phyloP scores from a whole-genome alignment of 768 basidiomycete species.

The Boletus speciosus region DNA sequence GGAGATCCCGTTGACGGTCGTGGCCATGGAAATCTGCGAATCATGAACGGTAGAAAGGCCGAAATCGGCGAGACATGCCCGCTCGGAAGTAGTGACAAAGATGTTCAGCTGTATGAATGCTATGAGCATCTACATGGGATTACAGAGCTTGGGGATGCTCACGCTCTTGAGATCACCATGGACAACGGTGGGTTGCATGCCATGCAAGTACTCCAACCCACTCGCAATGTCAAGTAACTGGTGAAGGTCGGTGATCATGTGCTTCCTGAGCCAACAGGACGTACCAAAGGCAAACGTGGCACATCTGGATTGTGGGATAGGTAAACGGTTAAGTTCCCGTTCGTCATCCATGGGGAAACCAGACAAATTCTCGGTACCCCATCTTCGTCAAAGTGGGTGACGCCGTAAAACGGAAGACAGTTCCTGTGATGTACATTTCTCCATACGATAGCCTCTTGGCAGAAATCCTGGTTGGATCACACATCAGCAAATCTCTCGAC shows the following conservation, averaged over 20 bases:
- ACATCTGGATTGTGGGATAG: constrained; percentile 24
- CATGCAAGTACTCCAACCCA: constrained; percentile 39
- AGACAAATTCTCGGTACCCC: constrained; percentile 16
- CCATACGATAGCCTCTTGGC: constrained; percentile 31
- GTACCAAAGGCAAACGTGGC: constrained; percentile 34
- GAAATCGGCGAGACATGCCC: constrained; percentile 34
- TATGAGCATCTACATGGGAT: neutral
- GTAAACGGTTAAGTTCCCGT: constrained; percentile 32
- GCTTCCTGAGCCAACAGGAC: neutral
- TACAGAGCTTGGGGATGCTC: constrained; percentile 5
- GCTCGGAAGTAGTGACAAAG: constrained; percentile 22
- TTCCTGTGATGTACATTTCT: constrained; percentile 28
- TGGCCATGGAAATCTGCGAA: constrained; percentile 10
- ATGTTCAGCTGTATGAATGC: constrained; percentile 24
- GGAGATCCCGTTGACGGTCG: constrained; percentile 10
- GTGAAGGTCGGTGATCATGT: neutral
- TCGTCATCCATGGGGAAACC: constrained; percentile 27
- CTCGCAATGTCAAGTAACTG: constrained; percentile 38
- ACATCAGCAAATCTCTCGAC: neutral
- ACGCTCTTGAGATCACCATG: constrained; percentile 46
- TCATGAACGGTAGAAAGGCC: constrained; percentile 25
- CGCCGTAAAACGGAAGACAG: constrained; percentile 32
- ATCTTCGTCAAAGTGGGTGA: constrained; percentile 9
- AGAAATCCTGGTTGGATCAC: constrained; percentile 22
- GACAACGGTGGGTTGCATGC: constrained; percentile 36